Conservation (phyloP, 2,329 filamentous ascomycete genomes). For the Teratosphaeria pseudoeucalypti region DNA sequence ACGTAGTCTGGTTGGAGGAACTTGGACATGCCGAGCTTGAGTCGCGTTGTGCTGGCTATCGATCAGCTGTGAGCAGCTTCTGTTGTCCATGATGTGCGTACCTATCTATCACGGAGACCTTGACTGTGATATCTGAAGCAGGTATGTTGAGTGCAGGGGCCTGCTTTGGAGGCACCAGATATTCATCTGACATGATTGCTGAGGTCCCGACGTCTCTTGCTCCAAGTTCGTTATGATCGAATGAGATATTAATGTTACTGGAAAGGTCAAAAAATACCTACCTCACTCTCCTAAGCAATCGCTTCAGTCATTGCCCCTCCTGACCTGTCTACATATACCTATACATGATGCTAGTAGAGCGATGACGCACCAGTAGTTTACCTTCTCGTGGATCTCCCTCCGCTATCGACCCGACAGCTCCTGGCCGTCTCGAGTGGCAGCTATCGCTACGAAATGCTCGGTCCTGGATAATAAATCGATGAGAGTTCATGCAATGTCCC, state of each 20-base stretch:
- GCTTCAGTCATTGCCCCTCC: neutral
- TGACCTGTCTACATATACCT: too few species aligned
- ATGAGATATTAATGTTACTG: neutral
- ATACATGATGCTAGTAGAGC: neutral
- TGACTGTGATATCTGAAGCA: conserved; percentile 20
- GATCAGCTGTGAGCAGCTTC: neutral
- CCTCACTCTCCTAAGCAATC: neutral
- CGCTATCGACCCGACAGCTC: neutral
- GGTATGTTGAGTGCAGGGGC: conserved; percentile 26
- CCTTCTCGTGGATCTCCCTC: neutral
- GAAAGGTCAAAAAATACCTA: neutral
- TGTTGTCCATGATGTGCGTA: conserved; percentile 4
- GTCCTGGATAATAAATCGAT: too few species aligned
- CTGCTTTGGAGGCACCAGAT: conserved; percentile 15
- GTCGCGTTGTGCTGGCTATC: conserved; percentile 21
- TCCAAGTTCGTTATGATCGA: neutral
- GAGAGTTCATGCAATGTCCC: too few species aligned
- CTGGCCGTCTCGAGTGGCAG: neutral
- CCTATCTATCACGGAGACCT: conserved; percentile 28
- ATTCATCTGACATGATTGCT: conserved; percentile 10
- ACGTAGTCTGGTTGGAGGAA: conserved; percentile 32
- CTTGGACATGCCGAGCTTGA: conserved; percentile 19
- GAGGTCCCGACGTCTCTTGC: neutral
- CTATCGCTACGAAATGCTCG: too few species aligned
- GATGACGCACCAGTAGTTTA: neutral